phyloP scores from a whole-genome alignment of 2,329 filamentous ascomycete genomes.

The Dactylellina leptospora region DNA sequence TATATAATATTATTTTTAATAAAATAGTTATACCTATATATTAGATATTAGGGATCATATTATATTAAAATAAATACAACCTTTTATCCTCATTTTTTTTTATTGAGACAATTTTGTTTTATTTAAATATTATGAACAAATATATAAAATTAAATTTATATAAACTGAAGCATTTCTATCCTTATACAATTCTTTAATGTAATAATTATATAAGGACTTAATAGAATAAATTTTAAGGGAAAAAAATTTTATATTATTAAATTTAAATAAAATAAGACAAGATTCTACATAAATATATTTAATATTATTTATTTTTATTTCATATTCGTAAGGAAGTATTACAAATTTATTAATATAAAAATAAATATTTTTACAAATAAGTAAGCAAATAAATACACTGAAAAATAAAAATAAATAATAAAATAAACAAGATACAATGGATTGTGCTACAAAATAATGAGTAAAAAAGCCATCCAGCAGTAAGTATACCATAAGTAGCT shows the following conservation, averaged over 20 bases:
- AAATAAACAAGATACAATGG: neutral
- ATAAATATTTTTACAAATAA: slow-evolving; percentile 7
- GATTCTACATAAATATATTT: too few relatives aligned
- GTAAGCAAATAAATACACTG: slow-evolving; percentile 2
- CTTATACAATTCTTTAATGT: slow-evolving; percentile 38
- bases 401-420: slow-evolving; percentile 8
- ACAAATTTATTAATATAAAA: slow-evolving; percentile 8
- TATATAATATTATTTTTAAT: slow-evolving; percentile 32
- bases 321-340: too few relatives aligned
- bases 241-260: slow-evolving; percentile 13
- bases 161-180: slow-evolving; percentile 29
- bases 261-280: too few relatives aligned
- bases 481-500: slow-evolving; percentile 55
- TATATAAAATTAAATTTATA: slow-evolving; percentile 38
- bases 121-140: slow-evolving; percentile 46
- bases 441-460: slow-evolving; percentile 28
- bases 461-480: slow-evolving; percentile 41
- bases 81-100: slow-evolving; percentile 45
- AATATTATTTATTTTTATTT: too few relatives aligned
- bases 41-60: slow-evolving; percentile 44
- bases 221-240: slow-evolving; percentile 22
- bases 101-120: slow-evolving; percentile 31
- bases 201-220: slow-evolving; percentile 23
- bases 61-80: slow-evolving; percentile 40
- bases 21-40: slow-evolving; percentile 47